Percentiles rank a stretch among this genome's conserved stretches.
These are phyloP conservation scores for Pueraria montana DNA, from an alignment of 306 rosid genomes.

Conservation along the genomic window DNA sequence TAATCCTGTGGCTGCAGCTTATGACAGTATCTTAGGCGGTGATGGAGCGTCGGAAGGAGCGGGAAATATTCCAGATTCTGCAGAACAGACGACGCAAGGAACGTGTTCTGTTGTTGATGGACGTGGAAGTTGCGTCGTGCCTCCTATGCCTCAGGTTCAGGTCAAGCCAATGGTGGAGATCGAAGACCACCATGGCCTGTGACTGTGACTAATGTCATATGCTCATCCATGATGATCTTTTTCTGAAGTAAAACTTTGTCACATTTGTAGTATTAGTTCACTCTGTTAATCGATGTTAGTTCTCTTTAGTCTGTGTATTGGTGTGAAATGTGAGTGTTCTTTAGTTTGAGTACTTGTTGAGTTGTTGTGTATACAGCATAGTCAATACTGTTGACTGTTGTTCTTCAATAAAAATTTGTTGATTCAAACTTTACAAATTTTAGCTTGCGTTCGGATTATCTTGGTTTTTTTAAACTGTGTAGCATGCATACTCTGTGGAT, in stretches of 20 bases:
- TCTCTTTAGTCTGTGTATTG: slow-evolving; percentile 21
- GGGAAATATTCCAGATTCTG: slow-evolving; percentile 26
- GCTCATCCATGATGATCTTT: background rate
- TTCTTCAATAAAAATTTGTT: background rate
- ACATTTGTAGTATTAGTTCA: background rate
- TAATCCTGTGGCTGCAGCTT: slow-evolving; percentile 57
- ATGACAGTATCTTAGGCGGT: slow-evolving; percentile 55
- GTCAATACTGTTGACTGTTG: background rate
- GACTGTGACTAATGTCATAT: slow-evolving; percentile 43
- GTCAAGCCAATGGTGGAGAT: slow-evolving; percentile 61
- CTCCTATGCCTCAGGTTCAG: slow-evolving; percentile 59
- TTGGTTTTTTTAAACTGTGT: slow-evolving; percentile 7
- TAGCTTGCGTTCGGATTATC: background rate
- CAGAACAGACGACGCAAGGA: slow-evolving; percentile 48
- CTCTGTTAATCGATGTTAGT: background rate
- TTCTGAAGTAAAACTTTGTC: slow-evolving; percentile 34
- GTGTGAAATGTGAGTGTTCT: slow-evolving; percentile 14
- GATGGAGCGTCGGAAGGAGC: slow-evolving; percentile 53
- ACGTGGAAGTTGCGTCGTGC: slow-evolving; percentile 53
- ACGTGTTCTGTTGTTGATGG: slow-evolving; percentile 54
- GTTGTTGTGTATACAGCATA: background rate
- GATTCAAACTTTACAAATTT: slow-evolving; percentile 33
- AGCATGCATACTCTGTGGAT: background rate
- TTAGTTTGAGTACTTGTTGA: background rate
- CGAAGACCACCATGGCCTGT: slow-evolving; percentile 79